A percentile compares a stretch with the other conserved stretches of the same genome.
These are phyloP conservation scores for Zea mays DNA, from an alignment of 176 grass and related monocot genomes.

Conservation along the genomic window Zm-B73-REFERENCE-NAM-5.0 NC_050098.1:207706001-207706500, in stretches of 20 bases:
- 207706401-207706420: constrained; percentile 48
- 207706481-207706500: constrained; percentile 75
- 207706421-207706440: constrained; percentile 64
- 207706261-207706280: constrained; percentile 50
- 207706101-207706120: not conserved
- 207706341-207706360: constrained; percentile 33
- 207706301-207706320: constrained; percentile 49
- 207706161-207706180: constrained; percentile 11
- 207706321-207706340: constrained; percentile 45
- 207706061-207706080: constrained; percentile 31
- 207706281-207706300: constrained; percentile 54
- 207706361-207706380: constrained; percentile 40
- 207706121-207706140: constrained; percentile 8
- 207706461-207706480: constrained; percentile 59
- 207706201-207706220: constrained; percentile 28
- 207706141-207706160: not conserved
- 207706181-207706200: constrained; percentile 56
- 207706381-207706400: constrained; percentile 55
- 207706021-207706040: not conserved
- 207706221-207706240: constrained; percentile 67
- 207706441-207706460: constrained; percentile 53
- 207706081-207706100: not conserved
- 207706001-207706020: not conserved
- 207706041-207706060: constrained; percentile 1
- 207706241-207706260: constrained; percentile 63